Conservation (phyloP, 257 asterid species). For the Forsythia suspensa region DNA sequence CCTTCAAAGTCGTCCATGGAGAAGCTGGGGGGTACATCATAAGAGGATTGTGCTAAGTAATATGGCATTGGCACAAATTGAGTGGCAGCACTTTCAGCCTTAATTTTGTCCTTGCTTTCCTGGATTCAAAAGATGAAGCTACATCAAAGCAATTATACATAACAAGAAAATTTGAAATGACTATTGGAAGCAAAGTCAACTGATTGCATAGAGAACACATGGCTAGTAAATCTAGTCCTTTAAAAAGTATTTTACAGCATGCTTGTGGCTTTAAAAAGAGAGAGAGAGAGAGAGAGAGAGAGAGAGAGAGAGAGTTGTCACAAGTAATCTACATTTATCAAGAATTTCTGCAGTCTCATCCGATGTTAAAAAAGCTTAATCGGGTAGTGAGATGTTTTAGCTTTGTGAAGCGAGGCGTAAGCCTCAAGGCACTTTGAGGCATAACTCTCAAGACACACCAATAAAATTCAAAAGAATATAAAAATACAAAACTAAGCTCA, state of each 20-base stretch:
- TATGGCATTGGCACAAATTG: conserved; percentile 48
- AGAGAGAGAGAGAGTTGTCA: no score
- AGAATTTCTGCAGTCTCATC: no score
- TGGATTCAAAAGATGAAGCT: conserved; percentile 34
- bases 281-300: no score
- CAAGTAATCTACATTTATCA: no score
- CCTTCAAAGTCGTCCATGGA: conserved; percentile 96
- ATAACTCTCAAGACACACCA: no score
- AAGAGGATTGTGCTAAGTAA: conserved; percentile 34
- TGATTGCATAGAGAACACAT: conserved; percentile 4
- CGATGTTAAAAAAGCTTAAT: no score
- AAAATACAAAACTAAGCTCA: no score
- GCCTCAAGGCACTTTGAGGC: no score
- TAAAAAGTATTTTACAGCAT: neutral
- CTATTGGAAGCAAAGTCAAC: neutral
- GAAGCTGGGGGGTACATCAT: conserved; percentile 56
- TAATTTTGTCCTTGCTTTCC: conserved; percentile 73
- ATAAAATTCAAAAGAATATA: no score
- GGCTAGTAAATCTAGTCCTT: neutral
- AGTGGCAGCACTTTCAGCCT: conserved; percentile 66
- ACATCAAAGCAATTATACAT: conserved; percentile 9
- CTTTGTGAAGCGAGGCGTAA: no score
- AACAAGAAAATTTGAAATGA: neutral
- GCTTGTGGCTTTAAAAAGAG: no score
- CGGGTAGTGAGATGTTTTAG: no score